Evolutionary conservation across 345 rosid species (phyloP), one percentile per base, ranked within the genome.

Genomic region (Acer campestre): DNA sequence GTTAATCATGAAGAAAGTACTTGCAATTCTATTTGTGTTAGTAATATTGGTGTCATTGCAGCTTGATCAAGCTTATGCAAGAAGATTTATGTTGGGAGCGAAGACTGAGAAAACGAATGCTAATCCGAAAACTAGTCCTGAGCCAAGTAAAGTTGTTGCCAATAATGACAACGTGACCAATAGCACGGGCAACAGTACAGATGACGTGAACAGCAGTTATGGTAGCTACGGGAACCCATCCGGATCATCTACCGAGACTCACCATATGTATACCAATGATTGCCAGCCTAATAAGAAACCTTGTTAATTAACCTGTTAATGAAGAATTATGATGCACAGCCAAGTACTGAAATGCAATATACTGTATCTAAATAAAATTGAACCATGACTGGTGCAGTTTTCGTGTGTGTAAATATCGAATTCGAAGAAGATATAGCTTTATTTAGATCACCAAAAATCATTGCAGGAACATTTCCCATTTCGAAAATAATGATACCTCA

Each of bases 401-500:
- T 35, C 44, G 27, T 40, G 48, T 66, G 49, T 4, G 9, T 66
- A 16, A 38, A 13, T 1, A 49, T 49, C 46, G 22, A 27, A 29
- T 31, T 64, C 10, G 13, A 8, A 10, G 69, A 17, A 16, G 48
- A 66, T 38, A 13, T 3, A 13, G 18, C 38, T 35, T 35, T 35
- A 4, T 35, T 35, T 35, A 35, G 38, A 35, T 35, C 53, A 80
- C 89, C 89, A 84, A 56, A 81, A 84, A 31, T 84, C 88, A 14
- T 75, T 77, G 79, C 86, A 82, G 12, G 89, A 87, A 73, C 88
- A 87, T 22, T 67, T 27, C 73, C 90, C 90, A 53, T 79, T 78
- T 67, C 66, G 79, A 67, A 87, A 87, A 79, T 81, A 85, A 82
- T 81, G 90, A 71, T 72, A 85, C 1, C 86, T 78, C 2, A 68